These are phyloP conservation scores for Isatis lusitanica DNA, from an alignment of 441 rosid species.

Conservation along the genomic window DNA sequence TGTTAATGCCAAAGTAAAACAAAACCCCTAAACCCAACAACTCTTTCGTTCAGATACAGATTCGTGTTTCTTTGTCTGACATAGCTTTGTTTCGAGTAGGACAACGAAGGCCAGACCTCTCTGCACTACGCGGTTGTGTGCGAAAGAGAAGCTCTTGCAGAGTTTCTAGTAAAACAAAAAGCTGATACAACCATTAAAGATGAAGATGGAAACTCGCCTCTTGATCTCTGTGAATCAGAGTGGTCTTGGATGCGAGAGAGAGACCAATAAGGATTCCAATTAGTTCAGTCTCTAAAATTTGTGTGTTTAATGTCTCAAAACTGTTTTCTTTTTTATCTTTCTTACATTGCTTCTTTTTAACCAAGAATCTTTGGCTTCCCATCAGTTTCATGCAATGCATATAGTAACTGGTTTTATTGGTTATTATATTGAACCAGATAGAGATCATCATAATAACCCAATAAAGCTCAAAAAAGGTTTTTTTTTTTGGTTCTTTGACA, in stretches of 20 bases:
- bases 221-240: slow-evolving; percentile 53
- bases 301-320: not conserved
- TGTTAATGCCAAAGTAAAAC: slow-evolving; percentile 61
- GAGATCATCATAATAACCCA: slow-evolving; percentile 19
- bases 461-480: not conserved
- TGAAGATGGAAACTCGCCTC: slow-evolving; percentile 61
- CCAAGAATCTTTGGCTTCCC: not conserved
- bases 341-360: not conserved
- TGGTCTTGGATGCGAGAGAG: slow-evolving; percentile 60
- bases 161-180: slow-evolving; percentile 67
- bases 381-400: not conserved
- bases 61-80: not conserved
- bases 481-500: slow-evolving; percentile 1
- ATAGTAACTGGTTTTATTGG: slow-evolving; percentile 5
- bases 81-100: slow-evolving; percentile 40
- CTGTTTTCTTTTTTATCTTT: not conserved
- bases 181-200: slow-evolving; percentile 58
- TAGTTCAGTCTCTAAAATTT: not conserved
- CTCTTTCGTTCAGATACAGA: not conserved
- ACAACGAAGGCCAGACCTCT: slow-evolving; percentile 78
- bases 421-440: not conserved
- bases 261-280: not conserved
- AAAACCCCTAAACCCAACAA: not conserved
- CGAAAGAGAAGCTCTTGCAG: slow-evolving; percentile 67
- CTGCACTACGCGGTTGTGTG: slow-evolving; percentile 81